Evolutionary conservation across 2,329 filamentous ascomycete species (phyloP).

Genomic region (Mollisia scopiformis): DNA sequence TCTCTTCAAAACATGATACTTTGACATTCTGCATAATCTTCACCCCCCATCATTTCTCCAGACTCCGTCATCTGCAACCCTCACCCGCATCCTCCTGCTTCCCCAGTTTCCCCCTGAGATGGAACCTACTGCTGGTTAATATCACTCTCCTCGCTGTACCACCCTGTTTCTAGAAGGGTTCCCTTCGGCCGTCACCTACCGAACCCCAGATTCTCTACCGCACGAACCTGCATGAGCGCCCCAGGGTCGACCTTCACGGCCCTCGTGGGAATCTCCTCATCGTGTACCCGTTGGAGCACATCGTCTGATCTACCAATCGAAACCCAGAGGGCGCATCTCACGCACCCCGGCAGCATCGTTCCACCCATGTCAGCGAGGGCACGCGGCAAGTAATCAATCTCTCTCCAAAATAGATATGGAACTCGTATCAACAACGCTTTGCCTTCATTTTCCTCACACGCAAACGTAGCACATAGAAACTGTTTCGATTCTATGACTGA

Average conservation of each 20-base stretch:
- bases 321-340: constrained; percentile 9
- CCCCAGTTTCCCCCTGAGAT: not conserved
- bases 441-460: constrained; percentile 18
- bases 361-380: constrained; percentile 21
- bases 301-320: constrained; percentile 33
- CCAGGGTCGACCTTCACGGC: constrained; percentile 18
- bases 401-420: constrained; percentile 27
- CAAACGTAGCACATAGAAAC: constrained; percentile 16
- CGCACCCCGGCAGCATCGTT: constrained; percentile 13
- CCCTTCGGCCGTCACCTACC: constrained; percentile 32
- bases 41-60: constrained; percentile 1
- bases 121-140: constrained; percentile 17
- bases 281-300: constrained; percentile 22
- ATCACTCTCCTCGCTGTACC: constrained; percentile 11
- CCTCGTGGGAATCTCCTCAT: constrained; percentile 13
- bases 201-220: constrained; percentile 33
- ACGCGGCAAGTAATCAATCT: constrained; percentile 29
- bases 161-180: constrained; percentile 22
- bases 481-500: constrained; percentile 13
- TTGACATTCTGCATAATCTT: not conserved
- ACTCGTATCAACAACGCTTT: constrained; percentile 20
- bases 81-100: not conserved
- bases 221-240: constrained; percentile 34
- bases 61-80: not conserved
- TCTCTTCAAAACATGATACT: not conserved